A percentile compares a stretch with the other conserved stretches of the same genome.
These are phyloP conservation scores for Gamarada debralockiae DNA, from an alignment of 495 filamentous ascomycete genomes.

Conservation along the genomic window DNA sequence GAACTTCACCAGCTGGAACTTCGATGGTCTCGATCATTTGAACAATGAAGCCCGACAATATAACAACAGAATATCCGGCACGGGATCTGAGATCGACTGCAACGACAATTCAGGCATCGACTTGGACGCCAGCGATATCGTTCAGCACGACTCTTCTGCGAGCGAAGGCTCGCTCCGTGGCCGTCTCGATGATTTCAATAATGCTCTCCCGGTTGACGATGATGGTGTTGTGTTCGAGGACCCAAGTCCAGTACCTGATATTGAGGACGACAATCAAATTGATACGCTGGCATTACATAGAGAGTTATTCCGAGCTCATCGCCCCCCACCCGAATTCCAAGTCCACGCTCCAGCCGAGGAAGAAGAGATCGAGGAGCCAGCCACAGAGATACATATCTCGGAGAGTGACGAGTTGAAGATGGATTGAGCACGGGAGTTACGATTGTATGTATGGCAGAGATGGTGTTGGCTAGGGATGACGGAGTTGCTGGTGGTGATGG, in stretches of 20 bases:
- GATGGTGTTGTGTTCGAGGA: conserved; percentile 9
- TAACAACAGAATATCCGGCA: conserved; percentile 14
- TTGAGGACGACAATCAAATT: conserved; percentile 14
- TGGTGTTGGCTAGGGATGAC: background rate
- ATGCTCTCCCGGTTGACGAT: conserved; percentile 12
- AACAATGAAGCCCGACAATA: conserved; percentile 14
- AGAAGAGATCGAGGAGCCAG: conserved; percentile 19
- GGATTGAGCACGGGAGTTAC: conserved; percentile 13
- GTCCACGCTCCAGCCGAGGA: conserved; percentile 4
- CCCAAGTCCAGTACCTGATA: conserved; percentile 21
- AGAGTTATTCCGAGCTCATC: background rate
- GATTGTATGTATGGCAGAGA: background rate
- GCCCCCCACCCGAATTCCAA: background rate
- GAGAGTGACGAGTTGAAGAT: conserved; percentile 20
- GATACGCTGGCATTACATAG: conserved; percentile 16
- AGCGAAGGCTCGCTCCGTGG: background rate
- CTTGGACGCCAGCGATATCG: conserved; percentile 17
- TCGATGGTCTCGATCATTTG: conserved; percentile 34
- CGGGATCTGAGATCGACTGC: conserved; percentile 13
- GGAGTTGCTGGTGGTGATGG: background rate
- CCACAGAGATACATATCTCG: conserved; percentile 21
- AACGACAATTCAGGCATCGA: conserved; percentile 4
- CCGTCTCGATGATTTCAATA: conserved; percentile 18
- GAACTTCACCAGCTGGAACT: conserved; percentile 18
- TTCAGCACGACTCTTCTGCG: conserved; percentile 21